Percentiles rank a stretch among this genome's conserved stretches.
Conservation (phyloP, 1,284 basidiomycete genomes). For the Naganishia sp. region DNA sequence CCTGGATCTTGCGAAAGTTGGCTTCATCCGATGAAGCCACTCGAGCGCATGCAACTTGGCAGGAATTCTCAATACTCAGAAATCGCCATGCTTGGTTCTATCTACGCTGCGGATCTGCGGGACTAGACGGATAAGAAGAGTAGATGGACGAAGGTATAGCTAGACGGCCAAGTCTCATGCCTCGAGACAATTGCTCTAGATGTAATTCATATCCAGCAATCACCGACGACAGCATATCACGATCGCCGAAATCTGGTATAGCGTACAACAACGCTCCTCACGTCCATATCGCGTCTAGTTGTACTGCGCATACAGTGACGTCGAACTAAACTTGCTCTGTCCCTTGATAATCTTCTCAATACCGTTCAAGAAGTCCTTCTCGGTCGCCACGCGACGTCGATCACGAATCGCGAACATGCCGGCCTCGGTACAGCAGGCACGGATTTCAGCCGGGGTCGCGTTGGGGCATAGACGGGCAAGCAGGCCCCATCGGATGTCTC, state of each 20-base stretch:
- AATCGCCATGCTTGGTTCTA: no score
- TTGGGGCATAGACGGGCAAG: slow-evolving; percentile 97
- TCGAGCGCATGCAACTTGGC: no score
- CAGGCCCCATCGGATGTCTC: slow-evolving; percentile 95
- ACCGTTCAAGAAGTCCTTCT: slow-evolving; percentile 95
- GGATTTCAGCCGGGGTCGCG: slow-evolving; percentile 95
- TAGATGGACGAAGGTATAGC: no score
- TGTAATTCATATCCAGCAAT: no score
- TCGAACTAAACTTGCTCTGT: slow-evolving; percentile 77
- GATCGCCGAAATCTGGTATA: neutral
- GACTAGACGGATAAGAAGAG: no score
- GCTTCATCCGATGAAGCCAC: no score
- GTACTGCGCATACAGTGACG: slow-evolving; percentile 59
- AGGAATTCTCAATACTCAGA: no score
- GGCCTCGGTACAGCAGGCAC: slow-evolving; percentile 73
- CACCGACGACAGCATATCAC: no score
- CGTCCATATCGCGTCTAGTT: slow-evolving; percentile 15
- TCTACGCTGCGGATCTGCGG: no score
- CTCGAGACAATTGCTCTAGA: no score
- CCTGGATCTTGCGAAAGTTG: no score
- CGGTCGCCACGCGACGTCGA: slow-evolving; percentile 92
- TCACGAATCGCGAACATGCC: slow-evolving; percentile 99
- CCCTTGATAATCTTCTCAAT: slow-evolving; percentile 84
- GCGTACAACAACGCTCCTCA: slow-evolving; percentile 1
- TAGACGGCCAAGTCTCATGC: no score